phyloP scores from a whole-genome alignment of 1,284 basidiomycete genomes.

The Fomitiporia mediterranea region DNA sequence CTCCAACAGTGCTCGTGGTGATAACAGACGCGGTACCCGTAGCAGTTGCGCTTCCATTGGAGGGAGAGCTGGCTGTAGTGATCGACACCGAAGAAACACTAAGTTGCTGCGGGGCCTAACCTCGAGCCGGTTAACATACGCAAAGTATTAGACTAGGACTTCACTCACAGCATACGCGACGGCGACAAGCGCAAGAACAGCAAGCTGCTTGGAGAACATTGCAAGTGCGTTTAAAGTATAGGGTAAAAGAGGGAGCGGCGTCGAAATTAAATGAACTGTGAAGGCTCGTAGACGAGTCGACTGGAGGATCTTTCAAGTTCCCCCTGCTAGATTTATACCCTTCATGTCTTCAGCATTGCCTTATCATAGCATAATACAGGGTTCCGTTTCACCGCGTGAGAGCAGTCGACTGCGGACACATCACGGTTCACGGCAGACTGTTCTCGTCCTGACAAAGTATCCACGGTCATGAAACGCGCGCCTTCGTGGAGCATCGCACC shows the following conservation, averaged over 20 bases:
- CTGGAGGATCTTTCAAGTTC: too few relatives aligned
- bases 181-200: background rate
- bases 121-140: background rate
- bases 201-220: slow-evolving; percentile 2
- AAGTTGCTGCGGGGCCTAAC: background rate
- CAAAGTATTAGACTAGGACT: background rate
- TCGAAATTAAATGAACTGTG: background rate
- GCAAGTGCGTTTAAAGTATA: background rate
- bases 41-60: background rate
- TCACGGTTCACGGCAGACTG: background rate
- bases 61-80: background rate
- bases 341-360: too few relatives aligned
- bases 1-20: background rate
- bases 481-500: background rate
- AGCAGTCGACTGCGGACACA: background rate
- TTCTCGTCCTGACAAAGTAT: background rate
- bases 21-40: background rate
- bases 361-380: too few relatives aligned
- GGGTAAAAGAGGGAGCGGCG: background rate
- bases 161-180: background rate
- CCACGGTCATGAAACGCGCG: background rate
- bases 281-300: too few relatives aligned
- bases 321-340: too few relatives aligned
- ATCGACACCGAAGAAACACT: background rate
- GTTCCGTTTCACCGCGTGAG: background rate